These are phyloP conservation scores for Tuctoria greenei DNA, from an alignment of 176 grass and related monocot species.

Conservation along the genomic window DNA sequence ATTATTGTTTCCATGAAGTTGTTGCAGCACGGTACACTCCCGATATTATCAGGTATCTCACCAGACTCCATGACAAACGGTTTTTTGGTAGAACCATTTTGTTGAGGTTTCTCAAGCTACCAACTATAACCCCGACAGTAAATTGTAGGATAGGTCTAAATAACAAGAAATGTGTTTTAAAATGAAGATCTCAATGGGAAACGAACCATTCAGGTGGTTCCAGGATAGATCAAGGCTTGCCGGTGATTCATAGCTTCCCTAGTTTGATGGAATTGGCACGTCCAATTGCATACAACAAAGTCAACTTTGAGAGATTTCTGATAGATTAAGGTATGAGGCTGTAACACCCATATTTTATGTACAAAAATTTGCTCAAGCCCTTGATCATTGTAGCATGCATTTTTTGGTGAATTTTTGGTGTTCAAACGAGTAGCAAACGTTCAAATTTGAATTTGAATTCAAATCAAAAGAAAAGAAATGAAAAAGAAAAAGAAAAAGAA, in stretches of 20 bases:
- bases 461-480: too few species aligned
- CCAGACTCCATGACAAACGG: constrained; percentile 18
- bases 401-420: too few species aligned
- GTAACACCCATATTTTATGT: too few species aligned
- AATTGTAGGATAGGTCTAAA: constrained; percentile 8
- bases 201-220: neutral
- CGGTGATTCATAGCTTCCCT: neutral
- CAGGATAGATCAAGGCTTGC: neutral
- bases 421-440: too few species aligned
- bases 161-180: neutral
- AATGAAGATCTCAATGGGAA: neutral
- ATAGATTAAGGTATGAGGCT: neutral
- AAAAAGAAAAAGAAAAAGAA: too few species aligned
- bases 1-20: too few species aligned
- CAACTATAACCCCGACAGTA: neutral
- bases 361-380: too few species aligned
- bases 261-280: neutral
- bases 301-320: neutral
- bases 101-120: neutral
- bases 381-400: too few species aligned
- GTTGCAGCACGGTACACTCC: constrained; percentile 21
- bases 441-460: too few species aligned
- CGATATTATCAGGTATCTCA: constrained; percentile 26
- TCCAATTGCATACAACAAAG: neutral
- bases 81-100: constrained; percentile 24